Conservation (phyloP, 192 early-diverging fungal species). For the Linnemannia schmuckeri region DNA sequence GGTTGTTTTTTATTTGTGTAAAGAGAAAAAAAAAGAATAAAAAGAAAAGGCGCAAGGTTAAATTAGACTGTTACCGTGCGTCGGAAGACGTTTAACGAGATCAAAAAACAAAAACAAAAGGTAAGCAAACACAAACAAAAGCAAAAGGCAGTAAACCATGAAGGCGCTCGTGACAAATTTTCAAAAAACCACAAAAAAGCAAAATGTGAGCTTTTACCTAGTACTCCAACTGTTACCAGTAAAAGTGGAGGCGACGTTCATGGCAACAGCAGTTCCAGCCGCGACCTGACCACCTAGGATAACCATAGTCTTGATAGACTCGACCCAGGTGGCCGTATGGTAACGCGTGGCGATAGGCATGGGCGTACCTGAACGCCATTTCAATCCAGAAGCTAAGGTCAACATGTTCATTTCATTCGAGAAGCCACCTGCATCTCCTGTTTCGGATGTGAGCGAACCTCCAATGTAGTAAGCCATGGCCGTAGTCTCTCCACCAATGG, state of each 20-base stretch:
- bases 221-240: not conserved
- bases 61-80: not conserved
- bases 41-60: not conserved
- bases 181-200: not conserved
- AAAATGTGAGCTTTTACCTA: not conserved
- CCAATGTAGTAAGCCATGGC: constrained; percentile 15
- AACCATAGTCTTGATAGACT: not conserved
- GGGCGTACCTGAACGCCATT: constrained; percentile 4
- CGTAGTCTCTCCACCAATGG: not conserved
- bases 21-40: not conserved
- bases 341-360: constrained; percentile 8
- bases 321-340: constrained; percentile 40
- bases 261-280: not conserved
- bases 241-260: not conserved
- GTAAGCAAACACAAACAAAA: not conserved
- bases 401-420: constrained; percentile 5
- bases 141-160: not conserved
- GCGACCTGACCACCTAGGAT: constrained; percentile 29
- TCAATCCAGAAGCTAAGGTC: not conserved
- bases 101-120: not conserved
- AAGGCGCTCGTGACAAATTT: not conserved
- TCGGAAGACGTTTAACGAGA: not conserved
- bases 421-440: not conserved
- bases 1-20: not conserved
- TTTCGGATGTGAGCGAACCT: not conserved